Evolutionary conservation across 164 flowering plant species (phyloP), one percentile per base, ranked within the genome.

Genomic region (Piper longum): DNA sequence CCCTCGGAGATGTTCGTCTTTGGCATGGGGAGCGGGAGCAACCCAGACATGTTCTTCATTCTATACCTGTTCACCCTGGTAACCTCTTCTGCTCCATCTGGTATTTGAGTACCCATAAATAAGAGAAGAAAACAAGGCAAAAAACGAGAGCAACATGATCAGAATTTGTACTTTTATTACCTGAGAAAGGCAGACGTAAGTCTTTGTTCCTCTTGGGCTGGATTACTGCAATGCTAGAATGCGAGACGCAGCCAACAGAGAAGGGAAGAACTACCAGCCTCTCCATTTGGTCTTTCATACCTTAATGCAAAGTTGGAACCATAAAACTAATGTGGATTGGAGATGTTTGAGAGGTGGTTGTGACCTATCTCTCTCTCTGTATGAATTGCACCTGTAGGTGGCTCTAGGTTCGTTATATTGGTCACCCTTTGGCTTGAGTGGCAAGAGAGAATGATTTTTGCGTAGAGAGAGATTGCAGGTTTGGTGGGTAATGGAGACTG

Each of bases 251-350:
- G 39, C 93, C 85, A 11, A 74, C 64, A 43, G 82, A 67, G 73
- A 85, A 87, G 17, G 88, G 88, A 70, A 84, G 83, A 62, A 83
- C 59, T 5, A 82, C 83, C 42, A 83, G 64, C 69, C 89, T 81
- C 64, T 88, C 95, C 88, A 86, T 81, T 62, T 69, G 69, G 43
- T 77, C 80, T 74, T 76, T 83, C 85, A 83, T 78, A 48, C 42
- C 58, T 59, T 64, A 61, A 74, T 66, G 36, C 42, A 7, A 61
- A 61, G 48, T 41, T 42, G 57, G 57, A 51, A 58, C 7, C 43
- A 17, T 56, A 16, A 61, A 36, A 60, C 42, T 39, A 54, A 65
- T 12, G 41, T 2, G 58, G 41, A 65, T 62, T 43, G 36, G 36
- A 26, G 36, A 26, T 26, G 36, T 26, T 26, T 26, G 17, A 58